Conservation (phyloP, 257 asterid species). For the Lithospermum erythrorhizon region DNA sequence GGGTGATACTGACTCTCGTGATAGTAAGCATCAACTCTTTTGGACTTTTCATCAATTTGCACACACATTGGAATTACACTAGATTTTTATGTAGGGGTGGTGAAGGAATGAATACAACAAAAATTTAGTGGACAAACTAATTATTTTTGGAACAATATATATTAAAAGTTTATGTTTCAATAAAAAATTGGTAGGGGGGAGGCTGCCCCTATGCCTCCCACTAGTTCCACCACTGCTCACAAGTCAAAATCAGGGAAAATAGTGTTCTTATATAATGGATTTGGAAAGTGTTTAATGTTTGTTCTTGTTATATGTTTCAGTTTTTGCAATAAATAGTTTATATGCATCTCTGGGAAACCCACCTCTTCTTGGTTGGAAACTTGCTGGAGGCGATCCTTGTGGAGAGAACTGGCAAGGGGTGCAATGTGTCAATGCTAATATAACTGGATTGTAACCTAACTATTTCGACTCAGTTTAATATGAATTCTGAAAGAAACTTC, state of each 20-base stretch:
- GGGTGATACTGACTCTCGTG: slow-evolving; percentile 77
- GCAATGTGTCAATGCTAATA: slow-evolving; percentile 61
- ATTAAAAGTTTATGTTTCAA: no score
- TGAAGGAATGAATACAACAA: no score
- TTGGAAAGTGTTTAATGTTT: background rate
- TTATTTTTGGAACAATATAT: no score
- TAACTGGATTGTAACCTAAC: slow-evolving; percentile 61
- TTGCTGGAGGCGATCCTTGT: slow-evolving; percentile 83
- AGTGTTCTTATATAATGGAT: background rate
- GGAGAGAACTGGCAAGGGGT: slow-evolving; percentile 84
- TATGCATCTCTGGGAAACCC: slow-evolving; percentile 63
- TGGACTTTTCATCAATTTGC: background rate
- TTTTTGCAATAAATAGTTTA: slow-evolving; percentile 62
- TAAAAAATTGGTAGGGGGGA: no score
- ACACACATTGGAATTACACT: background rate
- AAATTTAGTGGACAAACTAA: no score
- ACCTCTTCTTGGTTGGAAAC: slow-evolving; percentile 60
- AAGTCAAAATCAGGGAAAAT: background rate
- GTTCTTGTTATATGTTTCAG: slow-evolving; percentile 25
- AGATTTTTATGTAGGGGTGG: no score
- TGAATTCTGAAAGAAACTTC: background rate
- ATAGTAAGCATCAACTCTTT: slow-evolving; percentile 33
- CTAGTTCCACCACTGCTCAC: no score
- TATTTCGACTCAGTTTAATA: background rate
- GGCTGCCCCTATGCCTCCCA: no score